Base-by-base conservation (phyloP, 116 monocot genomes). In the Dioscorea cayenensis region DNA sequence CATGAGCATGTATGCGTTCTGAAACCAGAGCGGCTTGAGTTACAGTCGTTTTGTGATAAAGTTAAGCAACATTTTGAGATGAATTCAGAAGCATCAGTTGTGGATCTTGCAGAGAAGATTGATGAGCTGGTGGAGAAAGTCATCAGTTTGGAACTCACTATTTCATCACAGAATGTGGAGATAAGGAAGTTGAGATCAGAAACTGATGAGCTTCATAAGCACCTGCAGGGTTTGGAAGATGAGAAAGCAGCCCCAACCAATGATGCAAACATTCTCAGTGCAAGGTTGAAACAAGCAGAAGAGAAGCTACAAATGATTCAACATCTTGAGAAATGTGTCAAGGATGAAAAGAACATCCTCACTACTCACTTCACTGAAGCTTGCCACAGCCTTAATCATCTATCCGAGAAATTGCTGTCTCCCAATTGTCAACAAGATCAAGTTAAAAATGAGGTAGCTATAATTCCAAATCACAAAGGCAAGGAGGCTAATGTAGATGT, bases 91-190 rank as follows among this genome's bases (percentile, higher is more conserved):
- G 43, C 76, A 49, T 84, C 86, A 28, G 81, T 88, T 11, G 77
- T 79, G 67, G 86, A 91, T 62, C 77, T 91, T 14, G 94, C 91
- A 0, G 94, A 88, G 65, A 86, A 86, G 70, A 86, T 94, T 55
- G 84, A 94, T 71, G 86, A 91, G 69, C 76, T 94, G 51, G 91
- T 88, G 0, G 74, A 69, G 49, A 88, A 88, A 64, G 82, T 94
- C 48, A 84, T 88, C 22, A 66, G 51, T 19, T 77, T 90, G 72
- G 94, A 94, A 71, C 62, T 82, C 6, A 79, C 86, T 19, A 73
- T 81, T 74, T 81, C 91, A 63, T 88, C 90, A 7, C 94, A 91
- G 80, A 84, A 65, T 35, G 82, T 84, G 48, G 88, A 86, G 76
- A 94, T 94, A 66, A 68, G 73, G 27, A 75, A 79, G 32, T 52